These are phyloP conservation scores for Acacia crassicarpa DNA, from an alignment of 306 rosid genomes.

Conservation along the genomic window DNA sequence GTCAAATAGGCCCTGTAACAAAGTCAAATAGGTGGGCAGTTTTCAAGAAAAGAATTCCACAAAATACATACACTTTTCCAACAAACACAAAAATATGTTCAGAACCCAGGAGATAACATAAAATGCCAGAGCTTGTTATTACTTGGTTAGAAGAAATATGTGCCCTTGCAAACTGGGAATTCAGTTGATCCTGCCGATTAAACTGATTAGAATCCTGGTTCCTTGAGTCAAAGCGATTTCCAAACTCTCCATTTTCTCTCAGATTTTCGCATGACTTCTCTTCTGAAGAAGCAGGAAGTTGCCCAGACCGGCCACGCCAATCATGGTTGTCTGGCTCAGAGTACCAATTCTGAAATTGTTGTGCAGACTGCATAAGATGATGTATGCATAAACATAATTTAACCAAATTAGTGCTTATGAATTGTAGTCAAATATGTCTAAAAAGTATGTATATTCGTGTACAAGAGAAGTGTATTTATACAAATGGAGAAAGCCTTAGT, in stretches of 20 bases:
- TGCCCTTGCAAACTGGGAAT: constrained; percentile 59
- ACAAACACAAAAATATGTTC: neutral
- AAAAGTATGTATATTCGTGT: too few species aligned
- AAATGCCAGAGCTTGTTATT: constrained; percentile 45
- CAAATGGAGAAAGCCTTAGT: too few species aligned
- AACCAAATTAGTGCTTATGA: neutral
- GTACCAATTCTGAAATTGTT: constrained; percentile 62
- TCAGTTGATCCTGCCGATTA: constrained; percentile 63
- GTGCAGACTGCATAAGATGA: constrained; percentile 50
- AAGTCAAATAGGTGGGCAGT: too few species aligned
- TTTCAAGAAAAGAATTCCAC: neutral
- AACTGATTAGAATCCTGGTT: constrained; percentile 54
- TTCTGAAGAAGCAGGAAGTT: constrained; percentile 57
- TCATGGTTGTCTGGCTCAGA: constrained; percentile 87
- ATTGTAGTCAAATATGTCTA: too few species aligned
- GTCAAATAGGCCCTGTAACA: too few species aligned
- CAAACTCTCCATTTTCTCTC: constrained; percentile 67
- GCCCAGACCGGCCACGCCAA: constrained; percentile 90
- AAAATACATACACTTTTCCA: neutral
- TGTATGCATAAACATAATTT: neutral
- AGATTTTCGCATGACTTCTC: constrained; percentile 73
- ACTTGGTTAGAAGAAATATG: constrained; percentile 60
- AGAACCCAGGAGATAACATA: neutral
- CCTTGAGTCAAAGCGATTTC: constrained; percentile 52
- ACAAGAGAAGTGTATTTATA: too few species aligned